A percentile compares a stretch with the other conserved stretches of the same genome.
phyloP scores from a whole-genome alignment of 1,284 basidiomycete species.

The Heterobasidion irregulare region DNA sequence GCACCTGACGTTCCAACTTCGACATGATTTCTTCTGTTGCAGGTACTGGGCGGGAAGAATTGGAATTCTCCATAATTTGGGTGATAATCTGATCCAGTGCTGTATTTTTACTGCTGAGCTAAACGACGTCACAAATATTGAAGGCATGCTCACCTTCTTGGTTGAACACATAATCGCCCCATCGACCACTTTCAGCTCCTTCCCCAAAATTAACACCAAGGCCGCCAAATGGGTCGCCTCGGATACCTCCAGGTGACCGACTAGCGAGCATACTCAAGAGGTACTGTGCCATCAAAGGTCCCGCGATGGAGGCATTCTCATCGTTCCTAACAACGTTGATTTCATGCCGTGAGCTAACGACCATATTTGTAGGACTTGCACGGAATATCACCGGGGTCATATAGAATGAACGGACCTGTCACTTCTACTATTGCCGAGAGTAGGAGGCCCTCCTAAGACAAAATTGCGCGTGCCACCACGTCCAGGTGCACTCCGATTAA shows the following conservation, averaged over 20 bases:
- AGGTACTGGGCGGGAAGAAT: conserved; percentile 58
- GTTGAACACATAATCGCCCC: conserved; percentile 79
- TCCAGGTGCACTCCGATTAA: conserved; percentile 25
- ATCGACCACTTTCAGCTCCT: conserved; percentile 38
- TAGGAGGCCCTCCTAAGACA: conserved; percentile 32
- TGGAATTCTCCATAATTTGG: conserved; percentile 69
- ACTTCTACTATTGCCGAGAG: conserved; percentile 13
- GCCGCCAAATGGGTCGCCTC: conserved; percentile 30
- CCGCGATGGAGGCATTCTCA: conserved; percentile 33
- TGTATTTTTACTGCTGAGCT: conserved; percentile 19
- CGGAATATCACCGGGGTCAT: background rate
- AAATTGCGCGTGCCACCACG: conserved; percentile 28
- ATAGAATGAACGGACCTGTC: background rate
- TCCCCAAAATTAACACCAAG: conserved; percentile 17
- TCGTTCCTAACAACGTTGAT: conserved; percentile 1
- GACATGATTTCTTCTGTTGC: conserved; percentile 65
- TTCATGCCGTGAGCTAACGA: background rate
- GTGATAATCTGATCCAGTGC: conserved; percentile 73
- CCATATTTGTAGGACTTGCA: background rate
- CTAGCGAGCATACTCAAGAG: conserved; percentile 48
- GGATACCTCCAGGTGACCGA: conserved; percentile 19
- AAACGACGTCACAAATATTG: background rate
- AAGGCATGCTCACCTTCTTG: conserved; percentile 53
- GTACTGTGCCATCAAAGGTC: conserved; percentile 63
- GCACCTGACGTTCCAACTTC: conserved; percentile 52